Base-by-base conservation (phyloP, 164 flowering plant genomes). In the Sedum album region DNA sequence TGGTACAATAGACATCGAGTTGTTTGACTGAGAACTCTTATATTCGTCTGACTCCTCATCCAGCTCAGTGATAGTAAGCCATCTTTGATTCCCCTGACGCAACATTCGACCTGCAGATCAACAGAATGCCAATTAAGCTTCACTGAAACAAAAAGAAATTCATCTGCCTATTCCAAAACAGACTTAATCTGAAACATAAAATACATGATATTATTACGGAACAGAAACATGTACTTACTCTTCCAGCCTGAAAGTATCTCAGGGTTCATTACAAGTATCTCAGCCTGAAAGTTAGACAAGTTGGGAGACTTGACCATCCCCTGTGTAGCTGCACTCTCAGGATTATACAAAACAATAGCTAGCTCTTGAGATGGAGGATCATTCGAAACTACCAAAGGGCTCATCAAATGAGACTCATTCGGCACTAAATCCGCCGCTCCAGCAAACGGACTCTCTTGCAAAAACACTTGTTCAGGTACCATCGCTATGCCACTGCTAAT, bases 311-410 rank as follows among this genome's bases (percentile, higher is more conserved):
- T 25, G 18, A 55, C 31, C 0, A 53, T 0, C 60, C 60, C n/a
- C n/a, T n/a, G 57, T 20, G 57, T 5, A 0, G 57, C 28, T 2
- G 31, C 31, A 11, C 13, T 55, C 28, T 14, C 31, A 55, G 61
- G 61, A 55, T 55, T 26, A 11, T 55, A 55, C 31, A 55, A 26
- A 55, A 55, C 61, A 55, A 55, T 26, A 26, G 61, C 61, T 26
- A 25, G 18, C 61, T 55, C 61, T 25, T 55, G 17, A 55, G 61
- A 55, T 21, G 61, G 46, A 41, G 46, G 3, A 25, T 55, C 31
- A 3, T 26, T 55, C 4, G 14, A 6, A 6, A 41, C 31, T 2
- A 26, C 4, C 31, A 26, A 17, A 11, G 15, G 14, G 13, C 31
- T 14, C 17, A 26, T 17, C 25, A 18, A 1, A 25, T 0, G 0